phyloP scores from a whole-genome alignment of 208 protist species.

The Trypanosoma mega region DNA sequence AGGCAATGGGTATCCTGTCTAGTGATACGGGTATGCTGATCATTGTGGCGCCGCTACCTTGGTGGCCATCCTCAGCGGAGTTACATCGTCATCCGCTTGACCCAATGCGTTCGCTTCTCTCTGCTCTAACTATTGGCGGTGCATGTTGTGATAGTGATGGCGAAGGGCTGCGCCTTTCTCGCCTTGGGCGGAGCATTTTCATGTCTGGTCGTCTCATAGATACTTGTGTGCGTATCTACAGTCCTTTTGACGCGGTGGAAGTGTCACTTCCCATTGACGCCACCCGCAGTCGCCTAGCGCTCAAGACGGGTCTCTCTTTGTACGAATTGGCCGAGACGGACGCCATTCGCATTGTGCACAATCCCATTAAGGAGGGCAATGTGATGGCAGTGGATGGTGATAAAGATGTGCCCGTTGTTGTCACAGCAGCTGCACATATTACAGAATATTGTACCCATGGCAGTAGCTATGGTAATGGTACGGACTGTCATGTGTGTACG shows the following conservation, averaged over 20 bases:
- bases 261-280: conserved; percentile 4
- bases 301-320: conserved; percentile 14
- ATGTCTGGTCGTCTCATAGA: conserved; percentile 24
- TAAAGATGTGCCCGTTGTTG: no score
- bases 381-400: no score
- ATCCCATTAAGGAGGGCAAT: no score
- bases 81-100: conserved; percentile 48
- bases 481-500: conserved; percentile 20
- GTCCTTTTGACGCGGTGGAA: conserved; percentile 33
- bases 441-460: no score
- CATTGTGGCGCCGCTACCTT: conserved; percentile 42
- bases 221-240: conserved; percentile 33
- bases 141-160: conserved; percentile 15
- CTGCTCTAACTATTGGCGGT: conserved; percentile 37
- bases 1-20: neutral
- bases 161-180: conserved; percentile 39
- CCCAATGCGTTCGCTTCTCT: conserved; percentile 38
- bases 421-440: no score
- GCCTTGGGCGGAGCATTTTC: conserved; percentile 54
- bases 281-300: neutral
- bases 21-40: conserved; percentile 62
- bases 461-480: neutral
- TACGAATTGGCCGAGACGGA: neutral
- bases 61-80: conserved; percentile 62
- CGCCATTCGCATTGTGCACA: neutral